Percentiles rank a stretch among this genome's conserved stretches.
These are phyloP conservation scores for Globisporangium yorkense DNA, from an alignment of 352 stramenopile species.

Conservation along the genomic window DNA sequence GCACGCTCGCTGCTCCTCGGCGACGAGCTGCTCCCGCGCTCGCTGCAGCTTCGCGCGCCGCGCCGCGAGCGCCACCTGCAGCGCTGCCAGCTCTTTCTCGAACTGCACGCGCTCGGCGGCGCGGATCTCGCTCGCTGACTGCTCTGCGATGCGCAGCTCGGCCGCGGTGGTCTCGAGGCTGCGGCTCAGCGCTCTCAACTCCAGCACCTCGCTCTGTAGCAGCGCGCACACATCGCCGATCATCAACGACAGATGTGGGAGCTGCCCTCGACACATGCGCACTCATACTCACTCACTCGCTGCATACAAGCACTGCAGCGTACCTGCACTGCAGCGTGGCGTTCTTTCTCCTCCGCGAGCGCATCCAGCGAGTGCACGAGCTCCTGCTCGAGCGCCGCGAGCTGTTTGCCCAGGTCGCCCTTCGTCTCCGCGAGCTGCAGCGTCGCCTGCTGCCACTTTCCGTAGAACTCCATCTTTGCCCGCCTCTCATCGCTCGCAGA, in stretches of 20 bases:
- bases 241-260: background rate
- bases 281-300: background rate
- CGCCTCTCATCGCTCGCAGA: slow-evolving; percentile 11
- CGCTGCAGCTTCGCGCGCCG: slow-evolving; percentile 12
- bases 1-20: slow-evolving; percentile 3
- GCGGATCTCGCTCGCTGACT: slow-evolving; percentile 19
- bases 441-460: slow-evolving; percentile 21
- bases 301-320: too few species aligned
- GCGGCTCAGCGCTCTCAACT: slow-evolving; percentile 13
- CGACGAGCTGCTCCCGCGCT: background rate
- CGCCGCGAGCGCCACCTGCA: slow-evolving; percentile 12
- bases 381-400: slow-evolving; percentile 25
- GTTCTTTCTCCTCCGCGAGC: slow-evolving; percentile 13
- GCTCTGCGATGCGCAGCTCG: slow-evolving; percentile 20
- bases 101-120: slow-evolving; percentile 22
- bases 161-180: slow-evolving; percentile 20
- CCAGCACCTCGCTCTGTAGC: slow-evolving; percentile 9
- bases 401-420: slow-evolving; percentile 15
- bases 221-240: background rate
- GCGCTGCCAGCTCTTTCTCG: slow-evolving; percentile 16
- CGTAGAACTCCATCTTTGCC: slow-evolving; percentile 8
- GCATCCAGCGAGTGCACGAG: slow-evolving; percentile 11
- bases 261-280: background rate
- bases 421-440: slow-evolving; percentile 22
- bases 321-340: slow-evolving; percentile 19